Evolutionary conservation across 1,284 basidiomycete species (phyloP).

Genomic region (Ceratobasidium sp.): DNA sequence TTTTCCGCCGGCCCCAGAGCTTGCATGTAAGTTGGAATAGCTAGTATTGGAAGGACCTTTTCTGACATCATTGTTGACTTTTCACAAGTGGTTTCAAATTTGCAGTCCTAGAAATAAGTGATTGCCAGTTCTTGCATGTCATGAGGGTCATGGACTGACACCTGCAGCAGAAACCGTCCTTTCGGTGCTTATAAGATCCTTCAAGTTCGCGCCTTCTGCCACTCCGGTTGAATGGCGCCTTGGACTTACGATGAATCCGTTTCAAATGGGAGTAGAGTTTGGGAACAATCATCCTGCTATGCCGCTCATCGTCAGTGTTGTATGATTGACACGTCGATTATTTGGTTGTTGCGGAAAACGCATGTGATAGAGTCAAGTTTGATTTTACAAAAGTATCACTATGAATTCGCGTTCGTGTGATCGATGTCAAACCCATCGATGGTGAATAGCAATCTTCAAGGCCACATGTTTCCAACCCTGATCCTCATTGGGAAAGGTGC

Average conservation of each 20-base stretch:
- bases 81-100: constrained; percentile 9
- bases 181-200: background rate
- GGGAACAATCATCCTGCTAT: no score
- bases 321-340: no score
- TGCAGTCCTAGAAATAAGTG: constrained; percentile 18
- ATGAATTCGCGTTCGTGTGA: no score
- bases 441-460: no score
- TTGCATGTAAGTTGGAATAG: constrained; percentile 13
- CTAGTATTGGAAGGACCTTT: no score
- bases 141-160: background rate
- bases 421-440: no score
- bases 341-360: no score
- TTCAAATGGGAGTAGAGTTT: background rate
- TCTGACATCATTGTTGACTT: background rate
- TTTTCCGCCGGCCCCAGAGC: constrained; percentile 15
- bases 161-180: constrained; percentile 4
- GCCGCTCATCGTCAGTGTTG: no score
- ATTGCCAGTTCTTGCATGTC: background rate
- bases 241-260: constrained; percentile 7
- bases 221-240: background rate
- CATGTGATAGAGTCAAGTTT: no score
- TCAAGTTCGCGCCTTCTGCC: constrained; percentile 13
- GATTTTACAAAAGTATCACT: no score
- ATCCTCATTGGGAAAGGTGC: no score
- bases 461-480: no score